These are phyloP conservation scores for Stagonosporopsis chrysanthemi DNA, from an alignment of 2,329 filamentous ascomycete genomes.

Conservation along the genomic window DNA sequence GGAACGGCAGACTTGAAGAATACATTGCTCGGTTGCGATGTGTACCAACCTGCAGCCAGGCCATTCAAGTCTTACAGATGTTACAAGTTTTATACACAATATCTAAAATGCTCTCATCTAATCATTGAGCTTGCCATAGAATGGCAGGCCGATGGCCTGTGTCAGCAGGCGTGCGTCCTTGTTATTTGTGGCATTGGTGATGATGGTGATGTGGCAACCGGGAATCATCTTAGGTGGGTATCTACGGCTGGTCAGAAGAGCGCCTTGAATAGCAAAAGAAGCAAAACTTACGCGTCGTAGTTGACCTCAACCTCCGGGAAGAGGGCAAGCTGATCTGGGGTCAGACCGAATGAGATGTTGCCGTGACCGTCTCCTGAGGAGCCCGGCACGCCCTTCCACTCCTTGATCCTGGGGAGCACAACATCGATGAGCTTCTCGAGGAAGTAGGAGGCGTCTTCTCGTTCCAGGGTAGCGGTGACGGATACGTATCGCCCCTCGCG, in stretches of 20 bases:
- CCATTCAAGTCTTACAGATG: constrained; percentile 21
- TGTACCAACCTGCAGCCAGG: neutral
- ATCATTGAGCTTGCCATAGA: constrained; percentile 73
- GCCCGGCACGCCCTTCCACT: constrained; percentile 83
- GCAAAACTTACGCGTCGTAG: constrained; percentile 77
- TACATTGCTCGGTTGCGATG: neutral
- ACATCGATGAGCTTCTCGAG: constrained; percentile 88
- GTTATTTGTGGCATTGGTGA: constrained; percentile 85
- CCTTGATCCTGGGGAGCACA: constrained; percentile 94
- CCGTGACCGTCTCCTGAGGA: constrained; percentile 85
- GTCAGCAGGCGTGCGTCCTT: constrained; percentile 82
- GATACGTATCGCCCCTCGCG: constrained; percentile 74
- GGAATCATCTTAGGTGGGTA: constrained; percentile 79
- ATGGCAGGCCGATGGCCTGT: constrained; percentile 76
- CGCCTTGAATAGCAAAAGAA: neutral
- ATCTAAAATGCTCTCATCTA: constrained; percentile 18
- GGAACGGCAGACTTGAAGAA: neutral
- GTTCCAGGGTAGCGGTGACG: constrained; percentile 78
- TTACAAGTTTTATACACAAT: constrained; percentile 35
- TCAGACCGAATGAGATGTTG: constrained; percentile 84
- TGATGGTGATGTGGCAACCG: constrained; percentile 81
- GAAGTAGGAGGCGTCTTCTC: constrained; percentile 87
- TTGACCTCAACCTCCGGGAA: constrained; percentile 97
- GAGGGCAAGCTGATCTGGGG: constrained; percentile 74
- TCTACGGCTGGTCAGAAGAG: constrained; percentile 47